A percentile compares a stretch with the other conserved stretches of the same genome.
These are phyloP conservation scores for Lotus japonicus DNA, from an alignment of 306 rosid genomes.

Conservation along the genomic window DNA sequence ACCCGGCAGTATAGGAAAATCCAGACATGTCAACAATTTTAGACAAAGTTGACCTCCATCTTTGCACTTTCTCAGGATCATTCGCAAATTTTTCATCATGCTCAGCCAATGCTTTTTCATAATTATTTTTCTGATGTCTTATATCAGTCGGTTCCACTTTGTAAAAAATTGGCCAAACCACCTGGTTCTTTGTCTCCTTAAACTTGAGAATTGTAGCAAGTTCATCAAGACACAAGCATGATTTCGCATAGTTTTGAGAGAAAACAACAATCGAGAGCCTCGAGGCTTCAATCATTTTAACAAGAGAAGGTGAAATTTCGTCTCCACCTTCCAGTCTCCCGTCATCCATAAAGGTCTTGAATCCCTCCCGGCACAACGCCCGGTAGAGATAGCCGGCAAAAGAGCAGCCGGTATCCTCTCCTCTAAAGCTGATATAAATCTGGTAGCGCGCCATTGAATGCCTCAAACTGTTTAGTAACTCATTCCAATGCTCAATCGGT, in stretches of 20 bases:
- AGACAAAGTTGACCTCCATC: constrained; percentile 9
- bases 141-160: not conserved
- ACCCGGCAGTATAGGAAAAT: not conserved
- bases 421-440: not conserved
- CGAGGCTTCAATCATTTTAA: not conserved
- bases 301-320: not conserved
- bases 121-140: not conserved
- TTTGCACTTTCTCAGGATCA: not conserved
- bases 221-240: constrained; percentile 17
- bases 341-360: constrained; percentile 15
- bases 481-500: constrained; percentile 13
- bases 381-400: not conserved
- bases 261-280: constrained; percentile 1
- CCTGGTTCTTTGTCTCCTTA: not conserved
- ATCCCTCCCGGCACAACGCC: not conserved
- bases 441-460: not conserved
- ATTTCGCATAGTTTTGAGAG: constrained; percentile 3
- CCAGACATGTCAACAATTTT: not conserved
- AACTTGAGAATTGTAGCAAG: not conserved
- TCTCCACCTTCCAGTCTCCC: not conserved
- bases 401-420: not conserved
- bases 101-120: not conserved
- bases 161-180: constrained; percentile 19
- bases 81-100: not conserved
- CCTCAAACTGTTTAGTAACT: not conserved